phyloP scores from a whole-genome alignment of 768 basidiomycete genomes.

The Macrolepiota dolichaula region DNA sequence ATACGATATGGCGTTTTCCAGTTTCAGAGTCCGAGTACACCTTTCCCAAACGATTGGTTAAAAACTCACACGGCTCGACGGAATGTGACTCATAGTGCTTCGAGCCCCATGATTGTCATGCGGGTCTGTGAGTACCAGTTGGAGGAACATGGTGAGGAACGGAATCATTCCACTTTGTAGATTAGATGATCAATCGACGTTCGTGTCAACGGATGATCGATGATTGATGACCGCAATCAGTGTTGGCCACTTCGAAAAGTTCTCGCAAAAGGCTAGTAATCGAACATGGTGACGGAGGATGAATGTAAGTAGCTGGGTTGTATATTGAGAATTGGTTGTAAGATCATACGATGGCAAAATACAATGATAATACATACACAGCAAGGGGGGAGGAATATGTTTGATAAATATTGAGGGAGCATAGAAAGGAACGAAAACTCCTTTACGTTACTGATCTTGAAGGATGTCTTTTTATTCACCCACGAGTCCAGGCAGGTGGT shows the following conservation, averaged over 20 bases:
- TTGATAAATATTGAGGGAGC: not conserved
- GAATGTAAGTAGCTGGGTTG: not conserved
- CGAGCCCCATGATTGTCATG: not conserved
- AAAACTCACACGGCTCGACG: not conserved
- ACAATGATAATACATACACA: not conserved
- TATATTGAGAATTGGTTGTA: not conserved
- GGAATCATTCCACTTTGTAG: too few species aligned
- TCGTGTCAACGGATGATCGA: too few species aligned
- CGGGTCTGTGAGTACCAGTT: not conserved
- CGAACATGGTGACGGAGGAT: too few species aligned
- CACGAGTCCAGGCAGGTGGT: constrained; percentile 8
- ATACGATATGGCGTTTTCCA: not conserved
- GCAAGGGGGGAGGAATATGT: not conserved
- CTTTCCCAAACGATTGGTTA: not conserved
- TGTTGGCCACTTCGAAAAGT: not conserved
- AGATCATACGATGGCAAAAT: not conserved
- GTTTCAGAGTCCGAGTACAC: not conserved
- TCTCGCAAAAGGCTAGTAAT: too few species aligned
- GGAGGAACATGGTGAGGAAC: not conserved
- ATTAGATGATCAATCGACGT: too few species aligned
- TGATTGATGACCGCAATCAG: too few species aligned
- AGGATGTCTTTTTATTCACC: not conserved
- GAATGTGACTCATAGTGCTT: not conserved
- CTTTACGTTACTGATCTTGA: too few species aligned
- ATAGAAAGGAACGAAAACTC: too few species aligned